Evolutionary conservation across 225 moss, liverwort and hornwort species (phyloP).

Genomic region (Pseudoscleropodium purum): DNA sequence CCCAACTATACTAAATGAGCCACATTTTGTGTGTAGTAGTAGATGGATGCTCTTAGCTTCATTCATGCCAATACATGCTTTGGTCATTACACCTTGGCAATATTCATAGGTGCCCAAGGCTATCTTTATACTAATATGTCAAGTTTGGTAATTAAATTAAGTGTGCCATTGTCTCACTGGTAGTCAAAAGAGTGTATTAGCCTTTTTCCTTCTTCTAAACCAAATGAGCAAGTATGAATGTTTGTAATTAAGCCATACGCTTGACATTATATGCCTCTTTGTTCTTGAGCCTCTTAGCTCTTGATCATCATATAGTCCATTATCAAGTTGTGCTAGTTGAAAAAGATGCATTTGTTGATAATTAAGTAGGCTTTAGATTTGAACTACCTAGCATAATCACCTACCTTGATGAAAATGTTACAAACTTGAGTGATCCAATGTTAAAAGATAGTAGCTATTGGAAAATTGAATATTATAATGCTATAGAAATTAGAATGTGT

Average conservation of each 20-base stretch:
- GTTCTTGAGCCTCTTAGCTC: accelerated
- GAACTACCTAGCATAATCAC: background rate
- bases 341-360: background rate
- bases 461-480: background rate
- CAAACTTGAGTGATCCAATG: background rate
- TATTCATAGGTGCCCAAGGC: background rate
- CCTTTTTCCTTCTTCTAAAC: background rate
- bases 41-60: background rate
- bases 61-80: background rate
- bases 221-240: background rate
- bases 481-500: background rate
- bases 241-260: background rate
- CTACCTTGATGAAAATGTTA: background rate
- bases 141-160: background rate
- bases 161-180: background rate
- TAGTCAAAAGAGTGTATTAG: background rate
- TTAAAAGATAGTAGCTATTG: background rate
- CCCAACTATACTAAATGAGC: background rate
- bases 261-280: background rate
- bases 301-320: too few relatives aligned
- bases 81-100: background rate
- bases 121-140: background rate
- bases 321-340: background rate
- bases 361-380: background rate
- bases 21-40: accelerated